phyloP scores from a whole-genome alignment of 192 early-diverging fungal species.

The Umbelopsis sp. region DNA sequence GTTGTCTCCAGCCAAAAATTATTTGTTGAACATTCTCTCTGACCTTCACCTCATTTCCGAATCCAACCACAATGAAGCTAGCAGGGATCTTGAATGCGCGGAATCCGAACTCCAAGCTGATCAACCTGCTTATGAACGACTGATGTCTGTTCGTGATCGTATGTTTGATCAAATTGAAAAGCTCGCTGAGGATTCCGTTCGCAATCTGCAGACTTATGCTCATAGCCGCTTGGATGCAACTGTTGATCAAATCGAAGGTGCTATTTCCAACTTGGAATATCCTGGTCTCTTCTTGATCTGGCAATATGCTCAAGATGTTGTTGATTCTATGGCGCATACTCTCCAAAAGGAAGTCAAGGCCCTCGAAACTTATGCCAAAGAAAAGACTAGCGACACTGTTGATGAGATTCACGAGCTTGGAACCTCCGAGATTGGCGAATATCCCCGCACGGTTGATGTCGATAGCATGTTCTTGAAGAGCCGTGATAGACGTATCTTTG shows the following conservation, averaged over 20 bases:
- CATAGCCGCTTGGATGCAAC: conserved; percentile 45
- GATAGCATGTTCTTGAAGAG: conserved; percentile 24
- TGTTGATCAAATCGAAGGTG: conserved; percentile 68
- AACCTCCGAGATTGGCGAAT: conserved; percentile 36
- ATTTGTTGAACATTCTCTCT: conserved; percentile 80
- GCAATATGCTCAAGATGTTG: conserved; percentile 84
- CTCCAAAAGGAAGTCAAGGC: conserved; percentile 63
- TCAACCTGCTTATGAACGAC: conserved; percentile 73
- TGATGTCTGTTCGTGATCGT: conserved; percentile 72
- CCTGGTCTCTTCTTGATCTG: conserved; percentile 81
- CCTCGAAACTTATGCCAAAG: conserved; percentile 58
- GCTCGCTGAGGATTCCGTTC: conserved; percentile 60
- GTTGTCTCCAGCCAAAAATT: conserved; percentile 91
- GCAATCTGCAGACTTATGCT: conserved; percentile 51
- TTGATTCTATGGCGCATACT: conserved; percentile 65
- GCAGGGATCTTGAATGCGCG: conserved; percentile 62
- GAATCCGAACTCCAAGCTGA: conserved; percentile 60
- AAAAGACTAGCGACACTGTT: conserved; percentile 40
- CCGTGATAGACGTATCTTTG: conserved; percentile 22
- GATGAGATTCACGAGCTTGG: conserved; percentile 44
- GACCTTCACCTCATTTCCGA: conserved; percentile 78
- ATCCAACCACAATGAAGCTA: conserved; percentile 67
- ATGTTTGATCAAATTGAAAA: conserved; percentile 66
- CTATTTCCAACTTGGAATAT: conserved; percentile 73
- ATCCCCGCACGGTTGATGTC: conserved; percentile 24